These are phyloP conservation scores for Rubus idaeus DNA, from an alignment of 306 rosid genomes.

Conservation along the genomic window DNA sequence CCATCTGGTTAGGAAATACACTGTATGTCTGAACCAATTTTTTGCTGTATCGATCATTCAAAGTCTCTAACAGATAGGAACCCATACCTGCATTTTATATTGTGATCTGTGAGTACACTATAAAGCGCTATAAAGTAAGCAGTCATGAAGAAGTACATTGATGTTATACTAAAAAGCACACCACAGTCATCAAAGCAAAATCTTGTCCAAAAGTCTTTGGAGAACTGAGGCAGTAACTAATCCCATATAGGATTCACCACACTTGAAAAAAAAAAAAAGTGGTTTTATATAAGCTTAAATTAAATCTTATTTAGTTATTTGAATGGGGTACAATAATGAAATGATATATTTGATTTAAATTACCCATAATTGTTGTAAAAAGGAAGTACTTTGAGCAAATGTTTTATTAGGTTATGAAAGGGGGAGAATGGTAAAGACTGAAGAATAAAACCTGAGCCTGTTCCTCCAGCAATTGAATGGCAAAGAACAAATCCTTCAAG, in stretches of 20 bases:
- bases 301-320: not conserved
- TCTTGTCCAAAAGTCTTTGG: not conserved
- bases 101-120: not conserved
- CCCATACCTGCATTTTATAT: conserved; percentile 76
- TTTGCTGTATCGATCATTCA: conserved; percentile 98
- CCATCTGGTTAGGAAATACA: conserved; percentile 99
- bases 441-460: conserved; percentile 80
- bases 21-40: conserved; percentile 97
- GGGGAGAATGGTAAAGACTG: not conserved
- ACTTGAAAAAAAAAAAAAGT: not conserved
- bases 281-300: not conserved
- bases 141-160: not conserved
- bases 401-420: not conserved
- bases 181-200: not conserved
- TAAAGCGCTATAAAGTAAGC: not conserved
- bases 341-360: not conserved
- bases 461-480: conserved; percentile 98
- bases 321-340: not conserved
- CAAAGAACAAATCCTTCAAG: conserved; percentile 99
- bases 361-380: conserved; percentile 4
- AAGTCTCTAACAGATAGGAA: conserved; percentile 89
- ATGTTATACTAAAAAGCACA: not conserved
- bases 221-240: conserved; percentile 4
- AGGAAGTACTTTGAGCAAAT: not conserved
- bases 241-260: not conserved